Conservation (phyloP, 2,329 filamentous ascomycete species). For the Epichloe elymi region DNA sequence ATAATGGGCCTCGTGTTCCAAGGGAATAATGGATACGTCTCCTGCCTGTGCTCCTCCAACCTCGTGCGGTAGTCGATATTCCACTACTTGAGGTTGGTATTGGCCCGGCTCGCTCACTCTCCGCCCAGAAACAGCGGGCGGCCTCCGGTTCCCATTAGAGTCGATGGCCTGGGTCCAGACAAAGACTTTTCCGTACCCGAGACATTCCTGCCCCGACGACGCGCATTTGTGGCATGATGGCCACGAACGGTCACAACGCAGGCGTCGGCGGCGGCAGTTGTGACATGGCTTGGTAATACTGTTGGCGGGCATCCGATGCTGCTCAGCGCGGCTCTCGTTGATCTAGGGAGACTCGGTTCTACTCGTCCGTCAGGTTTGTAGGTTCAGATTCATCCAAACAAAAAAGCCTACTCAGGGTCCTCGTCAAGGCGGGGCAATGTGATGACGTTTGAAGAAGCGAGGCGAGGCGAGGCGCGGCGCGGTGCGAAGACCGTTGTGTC, state of each 20-base stretch:
- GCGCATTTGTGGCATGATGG: slow-evolving; percentile 48
- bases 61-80: not conserved
- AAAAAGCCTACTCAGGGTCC: not conserved
- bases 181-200: slow-evolving; percentile 48
- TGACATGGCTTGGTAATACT: slow-evolving; percentile 37
- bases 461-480: not conserved
- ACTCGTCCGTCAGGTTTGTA: not conserved
- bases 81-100: not conserved
- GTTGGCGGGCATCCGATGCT: slow-evolving; percentile 18
- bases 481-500: not conserved
- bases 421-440: not conserved
- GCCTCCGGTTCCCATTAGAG: slow-evolving; percentile 31
- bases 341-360: not conserved
- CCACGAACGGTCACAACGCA: slow-evolving; percentile 48
- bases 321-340: not conserved
- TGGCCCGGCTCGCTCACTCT: not conserved
- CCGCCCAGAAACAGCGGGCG: slow-evolving; percentile 13
- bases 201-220: slow-evolving; percentile 41
- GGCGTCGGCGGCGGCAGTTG: slow-evolving; percentile 47
- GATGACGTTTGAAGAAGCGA: not conserved
- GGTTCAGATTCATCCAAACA: not conserved
- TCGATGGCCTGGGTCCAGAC: slow-evolving; percentile 44
- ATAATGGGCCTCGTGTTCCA: not conserved
- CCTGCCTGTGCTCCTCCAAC: not conserved
- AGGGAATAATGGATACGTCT: not conserved